A percentile compares a stretch with the other conserved stretches of the same genome.
Conservation (phyloP, 2,329 filamentous ascomycete species). For the Penicillium brasilianum region DNA sequence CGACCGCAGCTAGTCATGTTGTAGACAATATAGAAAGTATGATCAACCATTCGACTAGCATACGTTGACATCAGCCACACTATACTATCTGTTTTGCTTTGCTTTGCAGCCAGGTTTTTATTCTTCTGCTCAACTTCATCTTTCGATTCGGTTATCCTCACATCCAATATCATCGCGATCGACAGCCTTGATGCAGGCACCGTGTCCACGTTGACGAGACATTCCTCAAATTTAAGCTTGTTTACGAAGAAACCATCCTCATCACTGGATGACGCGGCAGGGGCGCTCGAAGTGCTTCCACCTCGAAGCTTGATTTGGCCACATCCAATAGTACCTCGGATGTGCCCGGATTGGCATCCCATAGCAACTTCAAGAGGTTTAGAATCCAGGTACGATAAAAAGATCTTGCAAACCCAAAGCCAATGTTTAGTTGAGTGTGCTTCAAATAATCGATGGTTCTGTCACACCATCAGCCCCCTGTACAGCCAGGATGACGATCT, state of each 20-base stretch:
- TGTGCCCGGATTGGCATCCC: background rate
- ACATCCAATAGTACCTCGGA: slow-evolving; percentile 1
- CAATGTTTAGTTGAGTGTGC: background rate
- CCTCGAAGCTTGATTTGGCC: slow-evolving; percentile 4
- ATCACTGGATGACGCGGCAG: slow-evolving; percentile 6
- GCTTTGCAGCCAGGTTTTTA: background rate
- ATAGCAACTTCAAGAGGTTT: background rate
- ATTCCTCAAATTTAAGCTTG: slow-evolving; percentile 31
- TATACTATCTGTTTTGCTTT: background rate
- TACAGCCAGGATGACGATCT: background rate
- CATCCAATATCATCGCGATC: slow-evolving; percentile 2
- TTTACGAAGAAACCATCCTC: slow-evolving; percentile 17
- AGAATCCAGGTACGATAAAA: background rate
- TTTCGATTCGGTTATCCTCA: background rate
- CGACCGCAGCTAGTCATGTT: background rate
- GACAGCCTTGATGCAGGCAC: background rate
- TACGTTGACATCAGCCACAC: background rate
- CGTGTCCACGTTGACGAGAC: slow-evolving; percentile 7
- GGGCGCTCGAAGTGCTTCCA: slow-evolving; percentile 1
- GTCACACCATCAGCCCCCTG: background rate
- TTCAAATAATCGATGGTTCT: background rate
- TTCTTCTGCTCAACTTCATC: background rate
- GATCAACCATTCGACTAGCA: background rate
- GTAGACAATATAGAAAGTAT: background rate
- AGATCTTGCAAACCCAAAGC: background rate